These are phyloP conservation scores for Cryoendolithus antarcticus DNA, from an alignment of 2,329 filamentous ascomycete species.

Conservation along the genomic window DNA sequence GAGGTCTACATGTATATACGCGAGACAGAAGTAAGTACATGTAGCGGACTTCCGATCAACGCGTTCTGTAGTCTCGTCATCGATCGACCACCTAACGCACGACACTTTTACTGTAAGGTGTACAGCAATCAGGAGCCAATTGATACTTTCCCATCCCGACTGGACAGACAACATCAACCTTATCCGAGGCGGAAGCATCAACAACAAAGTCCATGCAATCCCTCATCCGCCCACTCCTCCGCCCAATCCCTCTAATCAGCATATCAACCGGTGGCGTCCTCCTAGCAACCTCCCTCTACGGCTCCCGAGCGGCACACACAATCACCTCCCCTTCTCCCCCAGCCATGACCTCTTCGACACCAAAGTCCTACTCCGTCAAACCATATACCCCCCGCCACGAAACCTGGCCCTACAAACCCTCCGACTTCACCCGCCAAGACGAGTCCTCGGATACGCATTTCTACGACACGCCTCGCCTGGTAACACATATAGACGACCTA, in stretches of 20 bases:
- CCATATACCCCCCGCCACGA: slow-evolving; percentile 20
- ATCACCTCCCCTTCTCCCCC: neutral
- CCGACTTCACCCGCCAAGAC: slow-evolving; percentile 30
- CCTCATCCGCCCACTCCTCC: slow-evolving; percentile 8
- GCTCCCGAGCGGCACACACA: slow-evolving; percentile 2
- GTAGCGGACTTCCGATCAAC: too few species aligned
- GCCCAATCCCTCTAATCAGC: slow-evolving; percentile 11
- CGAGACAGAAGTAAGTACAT: too few species aligned
- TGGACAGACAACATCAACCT: too few species aligned
- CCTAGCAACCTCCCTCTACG: slow-evolving; percentile 7
- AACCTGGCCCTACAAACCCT: slow-evolving; percentile 23
- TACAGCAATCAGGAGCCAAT: too few species aligned
- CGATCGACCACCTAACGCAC: too few species aligned
- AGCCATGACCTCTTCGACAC: slow-evolving; percentile 5
- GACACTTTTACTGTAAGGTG: too few species aligned
- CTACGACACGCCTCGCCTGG: slow-evolving; percentile 35
- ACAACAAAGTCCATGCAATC: slow-evolving; percentile 1
- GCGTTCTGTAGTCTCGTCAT: too few species aligned
- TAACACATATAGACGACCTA: slow-evolving; percentile 42
- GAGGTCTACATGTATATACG: too few species aligned
- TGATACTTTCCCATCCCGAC: too few species aligned
- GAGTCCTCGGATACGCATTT: slow-evolving; percentile 25
- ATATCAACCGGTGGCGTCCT: slow-evolving; percentile 9
- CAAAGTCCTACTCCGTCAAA: slow-evolving; percentile 11
- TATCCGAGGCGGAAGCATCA: too few species aligned